Evolutionary conservation across 768 basidiomycete species (phyloP), one percentile per base, ranked within the genome.

Genomic region (Trametes meyenii): DNA sequence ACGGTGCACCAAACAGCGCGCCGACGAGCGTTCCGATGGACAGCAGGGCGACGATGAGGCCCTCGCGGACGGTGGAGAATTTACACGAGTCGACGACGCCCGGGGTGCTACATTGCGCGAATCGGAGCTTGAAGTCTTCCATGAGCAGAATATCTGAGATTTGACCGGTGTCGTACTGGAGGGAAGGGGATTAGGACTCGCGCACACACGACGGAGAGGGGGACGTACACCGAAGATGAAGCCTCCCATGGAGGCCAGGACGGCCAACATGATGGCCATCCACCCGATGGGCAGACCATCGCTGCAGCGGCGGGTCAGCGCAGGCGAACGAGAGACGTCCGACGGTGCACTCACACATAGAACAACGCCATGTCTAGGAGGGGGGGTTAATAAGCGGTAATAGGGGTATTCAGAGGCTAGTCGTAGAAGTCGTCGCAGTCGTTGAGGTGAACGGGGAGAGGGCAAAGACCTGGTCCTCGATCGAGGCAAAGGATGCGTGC

Each of bases 81-180:
- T 72, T 60, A 70, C 87, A 88, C 2, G 79, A 78, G 7, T 69
- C 66, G 2, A 69, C 71, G 50, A 75, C 77, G 11, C 75, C 71
- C 2, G 75, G 77, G 21, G 73, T 76, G 0, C 71, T 58, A 67
- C 86, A 86, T 16, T 74, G 73, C 1, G 80, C 87, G 67, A 92
- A 90, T 14, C 89, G 84, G 11, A 77, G 73, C 38, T 81, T 74
- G 71, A 90, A 90, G 73, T 89, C 85, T 12, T 80, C 70, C 87
- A 91, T 89, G 72, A 89, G 75, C 26, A 89, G 75, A 66, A 92
- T 88, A 70, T 88, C 87, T 53, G 85, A 85, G 63, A 92, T 91
- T 71, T 91, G 89, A 24, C 89, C 89, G 13, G 87, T 90, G 71
- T 89, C 87, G 65, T 88, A 88, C 76, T 79, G 53, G 21, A 51